Evolutionary conservation across 192 early-diverging fungal species (phyloP), one percentile per base, ranked within the genome.

Genomic region (Umbelopsis sp.): DNA sequence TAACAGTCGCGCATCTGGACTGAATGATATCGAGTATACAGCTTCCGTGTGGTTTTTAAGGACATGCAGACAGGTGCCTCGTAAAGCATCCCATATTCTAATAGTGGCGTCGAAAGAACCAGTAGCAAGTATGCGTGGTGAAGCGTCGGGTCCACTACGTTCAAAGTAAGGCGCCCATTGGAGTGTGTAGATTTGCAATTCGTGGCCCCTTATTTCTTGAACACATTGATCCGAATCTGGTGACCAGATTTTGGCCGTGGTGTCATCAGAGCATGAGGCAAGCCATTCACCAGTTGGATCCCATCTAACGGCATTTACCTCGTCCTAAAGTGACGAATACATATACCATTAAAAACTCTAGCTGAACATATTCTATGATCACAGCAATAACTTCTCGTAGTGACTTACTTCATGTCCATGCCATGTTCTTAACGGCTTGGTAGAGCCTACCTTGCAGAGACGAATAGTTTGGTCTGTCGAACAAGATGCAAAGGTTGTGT

Each of bases 401-500:
- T 62, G 1, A 29, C 69, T 25, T 78, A 86, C 85, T 70, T 86
- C 85, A 78, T 98, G 97, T 0, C 92, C 93, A 6, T 74, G 72
- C 77, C 90, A 94, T 29, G 84, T 87, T 70, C 83, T 84, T n/a
- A 96, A 36, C 0, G 96, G 93, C n/a, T 86, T 81, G 2, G 80
- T 70, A 21, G 76, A 79, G 21, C 90, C 91, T 24, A 95, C 87
- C 51, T 85, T 84, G 80, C 94, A 97, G 0, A 98, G 88, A 62
- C 85, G 91, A 3, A 98, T 90, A 9, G 84, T 82, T 47, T 87
- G 87, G 76, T 98, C 97, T 17, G 84, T 84, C 36, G 93, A 93
- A 68, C 91, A 93, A 0, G 94, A 93, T 5, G 97, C 96, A 85
- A 97, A 94, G 9, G 94, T 98, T 1, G 82, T 78, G 76, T 96